Conservation (phyloP, 345 rosid species). For the Linum tenue region DNA sequence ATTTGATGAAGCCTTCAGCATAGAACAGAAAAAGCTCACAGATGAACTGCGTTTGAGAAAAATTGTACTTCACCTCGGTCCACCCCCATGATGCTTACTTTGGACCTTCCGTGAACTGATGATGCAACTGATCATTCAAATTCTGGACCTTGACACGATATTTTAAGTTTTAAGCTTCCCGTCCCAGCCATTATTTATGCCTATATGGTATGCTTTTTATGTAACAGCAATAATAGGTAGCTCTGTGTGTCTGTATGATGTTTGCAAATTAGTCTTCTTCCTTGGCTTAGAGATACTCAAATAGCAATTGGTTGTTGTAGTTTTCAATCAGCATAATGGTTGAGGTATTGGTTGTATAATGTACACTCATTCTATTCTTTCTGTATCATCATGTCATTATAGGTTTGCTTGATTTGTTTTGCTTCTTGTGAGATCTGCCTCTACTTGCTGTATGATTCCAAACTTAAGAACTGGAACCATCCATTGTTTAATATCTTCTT, state of each 20-base stretch:
- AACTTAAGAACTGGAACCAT: no score
- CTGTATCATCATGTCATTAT: no score
- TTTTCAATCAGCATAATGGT: constrained; percentile 3
- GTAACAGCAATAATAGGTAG: constrained; percentile 13
- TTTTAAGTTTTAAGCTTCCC: constrained; percentile 9
- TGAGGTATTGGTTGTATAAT: neutral
- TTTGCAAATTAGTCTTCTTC: constrained; percentile 11
- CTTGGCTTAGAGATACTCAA: constrained; percentile 11
- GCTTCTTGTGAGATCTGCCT: neutral
- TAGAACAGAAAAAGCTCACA: constrained; percentile 24
- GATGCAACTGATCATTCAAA: constrained; percentile 23
- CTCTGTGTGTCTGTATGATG: constrained; percentile 14
- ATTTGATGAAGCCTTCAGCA: constrained; percentile 30
- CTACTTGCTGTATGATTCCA: neutral
- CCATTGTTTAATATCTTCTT: neutral
- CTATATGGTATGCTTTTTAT: constrained; percentile 9
- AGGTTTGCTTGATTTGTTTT: neutral
- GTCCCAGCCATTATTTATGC: constrained; percentile 5
- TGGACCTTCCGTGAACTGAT: constrained; percentile 21
- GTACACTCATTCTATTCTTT: neutral
- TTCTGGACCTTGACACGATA: constrained; percentile 22
- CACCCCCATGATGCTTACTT: constrained; percentile 21
- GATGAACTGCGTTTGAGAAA: constrained; percentile 20
- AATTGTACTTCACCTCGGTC: constrained; percentile 22
- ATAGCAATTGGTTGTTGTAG: constrained; percentile 9